Evolutionary conservation across 2,329 filamentous ascomycete genomes (phyloP).

Genomic region (Triangularia verruculosa): DNA sequence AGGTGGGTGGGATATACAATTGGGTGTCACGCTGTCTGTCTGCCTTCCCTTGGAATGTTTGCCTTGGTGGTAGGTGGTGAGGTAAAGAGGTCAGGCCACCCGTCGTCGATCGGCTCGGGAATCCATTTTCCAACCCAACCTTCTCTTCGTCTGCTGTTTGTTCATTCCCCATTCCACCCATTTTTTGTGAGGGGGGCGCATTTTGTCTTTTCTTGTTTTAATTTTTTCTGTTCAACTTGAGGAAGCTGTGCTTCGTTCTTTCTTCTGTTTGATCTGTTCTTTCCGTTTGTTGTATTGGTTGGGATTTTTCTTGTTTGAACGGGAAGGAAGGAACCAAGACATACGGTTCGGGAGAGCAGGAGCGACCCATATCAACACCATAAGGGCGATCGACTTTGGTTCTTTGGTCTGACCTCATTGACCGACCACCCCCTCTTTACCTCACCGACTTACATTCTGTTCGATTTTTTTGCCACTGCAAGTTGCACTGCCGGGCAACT

Average conservation of each 20-base stretch:
- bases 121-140: not conserved
- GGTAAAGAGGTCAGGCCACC: not conserved
- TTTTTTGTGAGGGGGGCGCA: not conserved
- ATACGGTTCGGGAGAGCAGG: not conserved
- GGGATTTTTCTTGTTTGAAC: not conserved
- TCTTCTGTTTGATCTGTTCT: constrained; percentile 14
- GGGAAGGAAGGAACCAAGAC: not conserved
- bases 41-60: not conserved
- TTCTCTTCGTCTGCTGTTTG: constrained; percentile 6
- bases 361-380: not conserved
- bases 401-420: constrained; percentile 12
- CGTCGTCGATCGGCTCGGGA: not conserved
- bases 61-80: not conserved
- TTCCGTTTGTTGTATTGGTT: not conserved
- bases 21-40: not conserved
- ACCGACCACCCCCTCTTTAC: not conserved
- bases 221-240: constrained; percentile 1
- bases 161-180: not conserved
- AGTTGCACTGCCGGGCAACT: not conserved
- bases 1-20: not conserved
- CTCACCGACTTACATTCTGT: not conserved
- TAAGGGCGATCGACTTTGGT: not conserved
- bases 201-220: not conserved
- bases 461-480: not conserved
- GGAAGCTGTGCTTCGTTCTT: constrained; percentile 26